These are phyloP conservation scores for Rubia yunnanensis DNA, from an alignment of 257 asterid species.

Conservation along the genomic window DNA sequence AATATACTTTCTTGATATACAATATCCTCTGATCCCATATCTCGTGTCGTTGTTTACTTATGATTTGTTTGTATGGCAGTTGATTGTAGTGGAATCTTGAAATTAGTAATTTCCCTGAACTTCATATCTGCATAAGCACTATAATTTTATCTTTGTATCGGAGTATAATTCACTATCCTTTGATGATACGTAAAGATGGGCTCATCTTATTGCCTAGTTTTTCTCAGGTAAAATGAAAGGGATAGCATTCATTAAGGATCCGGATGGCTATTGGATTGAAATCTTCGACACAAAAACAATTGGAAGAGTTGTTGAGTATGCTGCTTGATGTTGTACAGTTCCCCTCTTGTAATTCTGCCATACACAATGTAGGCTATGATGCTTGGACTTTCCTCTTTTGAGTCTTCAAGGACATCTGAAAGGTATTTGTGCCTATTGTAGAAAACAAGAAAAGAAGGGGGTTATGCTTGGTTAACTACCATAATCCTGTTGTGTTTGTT, in stretches of 20 bases:
- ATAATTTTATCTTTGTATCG: not conserved
- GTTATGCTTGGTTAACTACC: too few relatives aligned
- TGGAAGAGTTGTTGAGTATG: constrained; percentile 34
- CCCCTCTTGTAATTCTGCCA: not conserved
- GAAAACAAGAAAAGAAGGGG: too few relatives aligned
- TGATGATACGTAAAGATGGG: not conserved
- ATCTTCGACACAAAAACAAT: constrained; percentile 50
- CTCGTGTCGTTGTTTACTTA: not conserved
- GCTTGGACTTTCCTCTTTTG: not conserved
- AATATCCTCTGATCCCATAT: not conserved
- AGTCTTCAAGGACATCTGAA: too few relatives aligned
- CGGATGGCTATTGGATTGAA: constrained; percentile 97
- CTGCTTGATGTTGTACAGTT: constrained; percentile 31
- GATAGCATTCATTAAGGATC: constrained; percentile 77
- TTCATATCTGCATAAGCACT: not conserved
- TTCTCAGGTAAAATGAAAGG: constrained; percentile 71
- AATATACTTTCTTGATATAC: not conserved
- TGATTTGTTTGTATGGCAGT: not conserved
- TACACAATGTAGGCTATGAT: not conserved
- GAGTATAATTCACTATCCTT: too few relatives aligned
- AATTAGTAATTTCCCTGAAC: not conserved
- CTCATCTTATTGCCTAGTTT: constrained; percentile 4
- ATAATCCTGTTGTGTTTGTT: too few relatives aligned
- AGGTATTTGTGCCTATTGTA: too few relatives aligned
- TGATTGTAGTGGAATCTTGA: too few relatives aligned